Evolutionary conservation across 176 grass and related monocot genomes (phyloP).

Genomic region (Rhipidocladum racemiflorum): DNA sequence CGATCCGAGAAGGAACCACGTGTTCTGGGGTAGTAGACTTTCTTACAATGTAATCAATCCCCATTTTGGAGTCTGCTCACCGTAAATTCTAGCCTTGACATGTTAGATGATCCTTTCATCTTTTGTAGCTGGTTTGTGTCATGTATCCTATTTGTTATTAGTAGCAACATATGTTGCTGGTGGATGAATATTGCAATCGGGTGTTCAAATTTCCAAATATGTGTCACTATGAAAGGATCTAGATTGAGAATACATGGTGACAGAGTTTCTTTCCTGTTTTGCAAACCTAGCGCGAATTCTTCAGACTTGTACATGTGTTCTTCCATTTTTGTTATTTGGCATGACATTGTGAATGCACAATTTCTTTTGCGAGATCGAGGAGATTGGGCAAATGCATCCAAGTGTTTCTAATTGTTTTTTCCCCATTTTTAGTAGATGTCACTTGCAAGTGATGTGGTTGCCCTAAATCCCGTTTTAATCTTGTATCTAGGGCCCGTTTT

Average conservation of each 20-base stretch:
- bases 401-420: background rate
- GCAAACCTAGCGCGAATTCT: background rate
- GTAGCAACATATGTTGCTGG: background rate
- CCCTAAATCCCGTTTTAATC: background rate
- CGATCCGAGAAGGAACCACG: background rate
- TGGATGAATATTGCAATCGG: background rate
- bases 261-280: background rate
- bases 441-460: background rate
- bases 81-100: conserved; percentile 44
- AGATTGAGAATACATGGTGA: conserved; percentile 6
- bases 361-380: background rate
- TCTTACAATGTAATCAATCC: conserved; percentile 5
- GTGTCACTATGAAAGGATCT: background rate
- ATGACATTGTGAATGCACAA: background rate
- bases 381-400: background rate
- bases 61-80: conserved; percentile 7
- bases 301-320: background rate
- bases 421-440: background rate
- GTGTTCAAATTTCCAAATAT: background rate
- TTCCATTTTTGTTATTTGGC: background rate
- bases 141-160: conserved; percentile 22
- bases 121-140: background rate
- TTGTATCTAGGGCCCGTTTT: background rate
- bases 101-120: conserved; percentile 29
- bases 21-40: background rate